Evolutionary conservation across 768 basidiomycete genomes (phyloP), one percentile per base, ranked within the genome.

Genomic region (Candolleomyces eurysporus): DNA sequence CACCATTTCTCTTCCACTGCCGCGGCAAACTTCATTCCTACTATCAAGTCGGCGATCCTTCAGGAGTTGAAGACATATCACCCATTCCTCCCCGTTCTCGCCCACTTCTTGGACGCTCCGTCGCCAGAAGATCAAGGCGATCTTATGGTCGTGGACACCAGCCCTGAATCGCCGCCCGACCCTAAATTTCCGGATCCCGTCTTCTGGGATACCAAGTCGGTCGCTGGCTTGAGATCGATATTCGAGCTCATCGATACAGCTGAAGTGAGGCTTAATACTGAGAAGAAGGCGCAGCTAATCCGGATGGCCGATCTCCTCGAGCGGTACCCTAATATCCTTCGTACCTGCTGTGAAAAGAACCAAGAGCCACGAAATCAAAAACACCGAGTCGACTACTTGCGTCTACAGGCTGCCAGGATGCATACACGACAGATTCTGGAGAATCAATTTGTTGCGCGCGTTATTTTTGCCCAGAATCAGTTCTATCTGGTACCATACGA

Each of bases 401-500:
- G 65, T 22, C 17, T 42, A 1, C 14, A 58, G 43, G 64, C 66
- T 9, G 21, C 52, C 16, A 59, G 56, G 32, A 68, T 73, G 63
- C 53, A 59, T 5, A 51, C 43, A 14, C 63, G 63, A 9, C 66
- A 69, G 40, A 67, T 69, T 13, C 55, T 66, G n/a, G 31, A 60
- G 21, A 48, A 54, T 1, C 54, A 52, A 7, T 63, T 64, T 43
- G 43, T 65, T 3, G 69, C 65, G 21, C 60, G 53, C 22, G 22
- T 45, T 17, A 36, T 68, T 26, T 73, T 73, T 57, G 51, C 63
- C 4, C 56, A 48, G 17, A 61, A 61, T 6, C 43, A 64, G 31
- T 66, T 69, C 48, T 67, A 64, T 49, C 55, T 73, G n/a, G 64
- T 70, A 4, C 70, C 71, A 5, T 70, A 70, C 53, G 67, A 70